Evolutionary conservation across 805 yeast genomes (phyloP).

Genomic region (Wickerhamomyces sydowiorum): DNA sequence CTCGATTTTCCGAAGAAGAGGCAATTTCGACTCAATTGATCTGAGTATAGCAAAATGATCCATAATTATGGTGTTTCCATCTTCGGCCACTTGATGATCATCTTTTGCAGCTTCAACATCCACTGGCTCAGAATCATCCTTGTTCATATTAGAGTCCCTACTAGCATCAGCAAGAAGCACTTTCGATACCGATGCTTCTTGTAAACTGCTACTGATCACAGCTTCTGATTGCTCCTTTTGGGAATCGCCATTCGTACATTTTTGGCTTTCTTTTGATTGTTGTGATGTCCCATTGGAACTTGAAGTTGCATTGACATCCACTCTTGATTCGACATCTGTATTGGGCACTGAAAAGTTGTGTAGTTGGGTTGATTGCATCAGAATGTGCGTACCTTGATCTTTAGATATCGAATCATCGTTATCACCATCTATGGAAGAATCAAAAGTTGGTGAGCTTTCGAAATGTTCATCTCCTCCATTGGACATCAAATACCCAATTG

Average conservation of each 20-base stretch:
- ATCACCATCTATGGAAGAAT: neutral
- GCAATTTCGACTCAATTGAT: no score
- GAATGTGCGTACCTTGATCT: neutral
- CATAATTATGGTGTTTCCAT: neutral
- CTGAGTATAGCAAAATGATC: neutral
- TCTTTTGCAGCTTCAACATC: no score
- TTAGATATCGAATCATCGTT: neutral
- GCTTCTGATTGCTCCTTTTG: no score
- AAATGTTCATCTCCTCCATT: neutral
- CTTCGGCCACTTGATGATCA: neutral
- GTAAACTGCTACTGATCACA: no score
- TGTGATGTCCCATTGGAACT: neutral
- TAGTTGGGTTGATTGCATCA: neutral
- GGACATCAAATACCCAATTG: no score
- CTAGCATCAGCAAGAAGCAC: no score
- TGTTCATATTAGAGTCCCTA: no score
- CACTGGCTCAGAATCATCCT: no score
- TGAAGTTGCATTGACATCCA: neutral
- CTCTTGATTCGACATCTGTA: neutral
- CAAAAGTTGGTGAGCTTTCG: neutral
- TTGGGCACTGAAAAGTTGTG: no score
- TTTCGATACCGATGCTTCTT: no score
- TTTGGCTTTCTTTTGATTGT: neutral
- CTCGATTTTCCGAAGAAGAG: no score
- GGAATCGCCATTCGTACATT: no score